phyloP scores from a whole-genome alignment of 768 basidiomycete genomes.

The Tephrocybe sp. region DNA sequence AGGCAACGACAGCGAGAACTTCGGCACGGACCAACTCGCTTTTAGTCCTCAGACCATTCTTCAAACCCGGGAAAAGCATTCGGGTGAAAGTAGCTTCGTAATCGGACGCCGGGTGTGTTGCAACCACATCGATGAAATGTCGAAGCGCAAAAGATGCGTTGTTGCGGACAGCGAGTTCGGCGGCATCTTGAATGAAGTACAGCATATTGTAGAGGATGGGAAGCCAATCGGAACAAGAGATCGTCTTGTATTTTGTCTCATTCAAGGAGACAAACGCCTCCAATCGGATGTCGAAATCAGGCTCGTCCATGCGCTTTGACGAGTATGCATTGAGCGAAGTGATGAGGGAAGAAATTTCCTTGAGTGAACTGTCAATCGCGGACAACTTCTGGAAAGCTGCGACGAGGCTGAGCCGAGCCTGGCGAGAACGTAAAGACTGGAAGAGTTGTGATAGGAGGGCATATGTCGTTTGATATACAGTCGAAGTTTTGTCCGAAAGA shows the following conservation, averaged over 20 bases:
- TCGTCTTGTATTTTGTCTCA: conserved; percentile 50
- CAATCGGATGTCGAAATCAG: conserved; percentile 87
- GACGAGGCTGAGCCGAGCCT: conserved; percentile 67
- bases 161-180: conserved; percentile 82
- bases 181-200: conserved; percentile 83
- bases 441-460: conserved; percentile 74
- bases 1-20: conserved; percentile 72
- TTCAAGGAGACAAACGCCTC: conserved; percentile 73
- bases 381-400: conserved; percentile 56
- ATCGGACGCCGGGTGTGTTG: conserved; percentile 36
- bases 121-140: conserved; percentile 69
- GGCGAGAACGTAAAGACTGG: conserved; percentile 68
- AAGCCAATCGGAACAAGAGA: conserved; percentile 68
- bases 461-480: conserved; percentile 51
- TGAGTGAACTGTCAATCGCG: conserved; percentile 43
- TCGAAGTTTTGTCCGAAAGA: conserved; percentile 43
- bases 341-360: conserved; percentile 50
- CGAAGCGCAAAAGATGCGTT: conserved; percentile 76
- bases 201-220: conserved; percentile 82
- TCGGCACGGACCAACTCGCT: conserved; percentile 87
- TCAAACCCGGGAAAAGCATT: conserved; percentile 72
- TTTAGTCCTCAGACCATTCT: conserved; percentile 75
- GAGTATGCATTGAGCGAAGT: conserved; percentile 85
- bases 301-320: conserved; percentile 77
- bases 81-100: conserved; percentile 57